These are phyloP conservation scores for Evernia prunastri DNA, from an alignment of 495 filamentous ascomycete species.

Conservation along the genomic window DNA sequence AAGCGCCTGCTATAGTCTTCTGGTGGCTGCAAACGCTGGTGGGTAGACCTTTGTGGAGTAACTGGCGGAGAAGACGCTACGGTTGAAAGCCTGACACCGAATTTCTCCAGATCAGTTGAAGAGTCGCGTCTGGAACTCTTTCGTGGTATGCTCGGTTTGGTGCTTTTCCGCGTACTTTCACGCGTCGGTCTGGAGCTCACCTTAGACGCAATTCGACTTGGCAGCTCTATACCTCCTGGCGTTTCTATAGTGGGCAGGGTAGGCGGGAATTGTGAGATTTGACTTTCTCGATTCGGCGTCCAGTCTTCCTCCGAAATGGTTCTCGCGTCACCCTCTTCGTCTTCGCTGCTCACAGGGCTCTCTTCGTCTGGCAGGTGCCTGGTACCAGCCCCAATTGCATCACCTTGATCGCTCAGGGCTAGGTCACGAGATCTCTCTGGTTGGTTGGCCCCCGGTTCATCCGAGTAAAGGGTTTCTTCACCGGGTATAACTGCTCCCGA, in stretches of 20 bases:
- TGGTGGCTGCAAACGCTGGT: slow-evolving; percentile 18
- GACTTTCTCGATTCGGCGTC: slow-evolving; percentile 28
- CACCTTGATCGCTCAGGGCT: slow-evolving; percentile 44
- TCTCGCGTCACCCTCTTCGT: slow-evolving; percentile 34
- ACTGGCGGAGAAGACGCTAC: slow-evolving; percentile 27
- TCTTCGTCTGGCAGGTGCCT: slow-evolving; percentile 28
- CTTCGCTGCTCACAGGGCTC: slow-evolving; percentile 22
- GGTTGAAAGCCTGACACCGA: slow-evolving; percentile 27
- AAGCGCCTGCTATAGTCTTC: slow-evolving; percentile 18
- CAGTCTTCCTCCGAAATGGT: slow-evolving; percentile 40
- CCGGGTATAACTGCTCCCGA: slow-evolving; percentile 20
- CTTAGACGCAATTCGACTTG: slow-evolving; percentile 57
- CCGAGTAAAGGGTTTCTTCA: slow-evolving; percentile 47
- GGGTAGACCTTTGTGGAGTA: slow-evolving; percentile 25
- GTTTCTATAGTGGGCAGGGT: slow-evolving; percentile 56
- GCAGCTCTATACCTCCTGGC: slow-evolving; percentile 55
- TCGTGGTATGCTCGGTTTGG: slow-evolving; percentile 45
- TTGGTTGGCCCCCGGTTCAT: slow-evolving; percentile 48
- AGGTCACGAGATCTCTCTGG: slow-evolving; percentile 51
- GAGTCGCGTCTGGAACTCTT: slow-evolving; percentile 56
- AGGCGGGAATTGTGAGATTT: slow-evolving; percentile 47
- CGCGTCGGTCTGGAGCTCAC: slow-evolving; percentile 39
- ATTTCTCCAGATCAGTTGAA: slow-evolving; percentile 22
- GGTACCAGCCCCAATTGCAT: slow-evolving; percentile 29
- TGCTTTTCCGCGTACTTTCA: slow-evolving; percentile 33